phyloP scores from a whole-genome alignment of 139 green algal genomes.

The Volvox reticuliferus region DNA sequence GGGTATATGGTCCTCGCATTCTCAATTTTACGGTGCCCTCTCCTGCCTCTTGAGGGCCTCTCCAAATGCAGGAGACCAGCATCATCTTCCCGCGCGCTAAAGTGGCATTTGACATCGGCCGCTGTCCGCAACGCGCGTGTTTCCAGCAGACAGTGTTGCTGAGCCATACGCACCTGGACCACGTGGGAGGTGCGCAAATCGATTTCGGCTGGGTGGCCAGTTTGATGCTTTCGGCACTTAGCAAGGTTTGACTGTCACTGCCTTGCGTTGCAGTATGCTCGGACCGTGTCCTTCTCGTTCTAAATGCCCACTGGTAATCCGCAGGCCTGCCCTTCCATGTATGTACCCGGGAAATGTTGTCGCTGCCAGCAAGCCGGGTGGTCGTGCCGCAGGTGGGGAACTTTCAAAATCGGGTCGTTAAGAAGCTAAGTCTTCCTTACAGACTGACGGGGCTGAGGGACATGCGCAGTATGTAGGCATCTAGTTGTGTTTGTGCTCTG shows the following conservation, averaged over 20 bases:
- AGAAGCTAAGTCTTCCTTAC: too few species aligned
- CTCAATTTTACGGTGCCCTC: too few species aligned
- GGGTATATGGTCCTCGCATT: too few species aligned
- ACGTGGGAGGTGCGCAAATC: conserved; percentile 69
- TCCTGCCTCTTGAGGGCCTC: too few species aligned
- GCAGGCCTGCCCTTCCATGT: conserved; percentile 54
- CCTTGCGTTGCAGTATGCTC: too few species aligned
- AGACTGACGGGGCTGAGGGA: too few species aligned
- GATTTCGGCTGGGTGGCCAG: not conserved
- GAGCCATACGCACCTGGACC: conserved; percentile 83
- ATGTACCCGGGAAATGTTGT: not conserved
- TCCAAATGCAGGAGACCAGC: conserved; percentile 72
- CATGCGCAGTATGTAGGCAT: too few species aligned
- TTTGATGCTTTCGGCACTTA: not conserved
- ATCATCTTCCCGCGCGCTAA: conserved; percentile 78
- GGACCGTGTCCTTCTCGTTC: too few species aligned
- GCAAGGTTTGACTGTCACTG: too few species aligned
- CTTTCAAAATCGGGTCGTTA: too few species aligned
- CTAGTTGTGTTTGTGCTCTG: too few species aligned
- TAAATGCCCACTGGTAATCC: not conserved
- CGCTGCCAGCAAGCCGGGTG: conserved; percentile 17
- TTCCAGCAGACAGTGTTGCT: conserved; percentile 73
- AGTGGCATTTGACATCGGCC: conserved; percentile 77
- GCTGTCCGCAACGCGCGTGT: conserved; percentile 60
- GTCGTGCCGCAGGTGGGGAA: conserved; percentile 1